Base-by-base conservation (phyloP, 805 yeast genomes). In the Spathaspora passalidarum region DNA sequence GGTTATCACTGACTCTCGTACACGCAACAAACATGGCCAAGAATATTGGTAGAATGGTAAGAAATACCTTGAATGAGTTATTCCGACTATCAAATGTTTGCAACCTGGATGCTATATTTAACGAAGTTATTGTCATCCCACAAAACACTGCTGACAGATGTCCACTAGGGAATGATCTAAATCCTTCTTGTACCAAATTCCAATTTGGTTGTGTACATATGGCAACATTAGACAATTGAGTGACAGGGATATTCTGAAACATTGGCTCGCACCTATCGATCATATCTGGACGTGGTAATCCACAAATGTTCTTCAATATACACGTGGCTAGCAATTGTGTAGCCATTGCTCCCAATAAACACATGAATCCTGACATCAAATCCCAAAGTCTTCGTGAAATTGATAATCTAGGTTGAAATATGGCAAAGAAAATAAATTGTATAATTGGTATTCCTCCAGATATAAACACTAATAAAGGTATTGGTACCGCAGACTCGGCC, bases 1-100 rank as follows among this genome's bases (percentile, higher is more conserved):
- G 56, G 51, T 75, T 70, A 49, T 76, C 80, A n/a, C 79, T 70
- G n/a, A 69, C 59, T 44, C 80, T 56, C 2, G 79, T 66, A 18
- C 67, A 60, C 0, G 76, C 53, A 2, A 75, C 65, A 37, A 58
- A 54, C 1, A 61, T 41, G 0, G 79, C 70, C 3, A 66, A 32
- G 10, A 59, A 47, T 3, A 68, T 47, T 0, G 80, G 79, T 2
- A 63, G n/a, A 2, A 69, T 38, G 1, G 68, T 58, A 4, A 65
- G 11, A 0, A 72, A 25, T 0, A 65, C 50, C 42, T 70, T 70
- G 42, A 61, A 51, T 7, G 71, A 60, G 5, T 64, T 55, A 1
- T 70, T 69, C 36, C 72, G 55, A 6, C 59, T 58, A 46, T 68
- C 73, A 50, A 68, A 67, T 2, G 68, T 54, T 43, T 63, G 65